Evolutionary conservation across 768 basidiomycete genomes (phyloP).

Genomic region (Tricholoma furcatifolium): DNA sequence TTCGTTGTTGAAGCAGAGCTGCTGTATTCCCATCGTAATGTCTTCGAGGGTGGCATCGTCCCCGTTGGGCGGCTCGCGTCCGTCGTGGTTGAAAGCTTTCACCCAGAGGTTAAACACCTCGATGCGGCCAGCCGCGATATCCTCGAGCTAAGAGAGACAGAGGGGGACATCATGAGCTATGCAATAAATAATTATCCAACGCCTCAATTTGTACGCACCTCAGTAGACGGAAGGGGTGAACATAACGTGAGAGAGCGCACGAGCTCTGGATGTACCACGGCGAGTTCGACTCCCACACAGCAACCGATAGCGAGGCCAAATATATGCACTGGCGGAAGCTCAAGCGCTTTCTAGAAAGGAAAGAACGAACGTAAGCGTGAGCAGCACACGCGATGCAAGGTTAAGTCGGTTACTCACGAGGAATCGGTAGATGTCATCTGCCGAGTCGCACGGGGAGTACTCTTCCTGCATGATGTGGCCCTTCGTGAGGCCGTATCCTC

Average conservation of each 20-base stretch:
- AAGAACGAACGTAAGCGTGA: not conserved
- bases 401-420: constrained; percentile 20
- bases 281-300: constrained; percentile 23
- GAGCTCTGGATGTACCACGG: constrained; percentile 19
- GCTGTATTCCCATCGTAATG: constrained; percentile 16
- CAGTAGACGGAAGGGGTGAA: constrained; percentile 22
- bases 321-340: constrained; percentile 26
- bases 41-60: constrained; percentile 15
- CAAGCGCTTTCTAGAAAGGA: constrained; percentile 22
- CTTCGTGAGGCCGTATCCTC: constrained; percentile 22
- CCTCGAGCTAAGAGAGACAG: constrained; percentile 15
- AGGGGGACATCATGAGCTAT: not conserved
- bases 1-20: constrained; percentile 20
- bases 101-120: constrained; percentile 20
- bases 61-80: constrained; percentile 2
- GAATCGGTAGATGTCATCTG: constrained; percentile 26
- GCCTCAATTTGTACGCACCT: constrained; percentile 18
- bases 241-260: constrained; percentile 24
- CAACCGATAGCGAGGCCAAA: constrained; percentile 27
- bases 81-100: constrained; percentile 19
- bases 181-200: not conserved
- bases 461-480: constrained; percentile 16
- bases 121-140: constrained; percentile 17
- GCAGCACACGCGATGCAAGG: not conserved
- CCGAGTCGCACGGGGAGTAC: constrained; percentile 23